phyloP scores from a whole-genome alignment of 2,329 filamentous ascomycete genomes.

The Myriosclerotinia scirpicola region DNA sequence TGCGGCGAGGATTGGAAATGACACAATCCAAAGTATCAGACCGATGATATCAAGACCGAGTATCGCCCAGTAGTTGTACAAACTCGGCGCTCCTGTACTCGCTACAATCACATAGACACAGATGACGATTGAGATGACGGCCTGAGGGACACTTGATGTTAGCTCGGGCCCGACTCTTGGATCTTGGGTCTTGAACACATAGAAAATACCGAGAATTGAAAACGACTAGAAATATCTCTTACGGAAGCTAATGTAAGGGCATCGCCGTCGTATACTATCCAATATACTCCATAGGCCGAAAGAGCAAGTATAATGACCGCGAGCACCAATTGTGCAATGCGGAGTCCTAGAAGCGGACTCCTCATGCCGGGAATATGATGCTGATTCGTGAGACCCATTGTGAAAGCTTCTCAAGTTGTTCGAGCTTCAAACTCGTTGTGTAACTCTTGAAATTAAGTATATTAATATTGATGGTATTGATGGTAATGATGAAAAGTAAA shows the following conservation, averaged over 20 bases:
- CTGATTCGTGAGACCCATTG: neutral
- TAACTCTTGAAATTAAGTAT: no score
- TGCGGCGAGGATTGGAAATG: conserved; percentile 9
- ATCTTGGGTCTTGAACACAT: neutral
- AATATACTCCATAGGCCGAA: conserved; percentile 16
- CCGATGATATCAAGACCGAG: conserved; percentile 15
- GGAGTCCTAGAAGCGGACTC: neutral
- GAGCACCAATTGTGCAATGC: conserved; percentile 14
- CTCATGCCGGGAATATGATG: conserved; percentile 9
- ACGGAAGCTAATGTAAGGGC: conserved; percentile 16
- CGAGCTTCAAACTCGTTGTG: no score
- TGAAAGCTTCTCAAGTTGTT: neutral
- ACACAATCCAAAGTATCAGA: conserved; percentile 11
- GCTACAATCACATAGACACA: conserved; percentile 12
- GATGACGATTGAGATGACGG: conserved; percentile 9
- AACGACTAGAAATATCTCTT: neutral
- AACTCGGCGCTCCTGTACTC: neutral
- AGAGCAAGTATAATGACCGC: conserved; percentile 13
- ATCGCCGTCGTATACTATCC: conserved; percentile 8
- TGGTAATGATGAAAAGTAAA: no score
- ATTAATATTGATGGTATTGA: no score
- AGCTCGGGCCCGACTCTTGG: neutral
- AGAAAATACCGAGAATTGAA: neutral
- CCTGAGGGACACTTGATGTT: neutral
- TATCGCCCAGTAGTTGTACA: conserved; percentile 23